A percentile compares a stretch with the other conserved stretches of the same genome.
These are phyloP conservation scores for Prunus armeniaca DNA, from an alignment of 306 rosid species.

Conservation along the genomic window DNA sequence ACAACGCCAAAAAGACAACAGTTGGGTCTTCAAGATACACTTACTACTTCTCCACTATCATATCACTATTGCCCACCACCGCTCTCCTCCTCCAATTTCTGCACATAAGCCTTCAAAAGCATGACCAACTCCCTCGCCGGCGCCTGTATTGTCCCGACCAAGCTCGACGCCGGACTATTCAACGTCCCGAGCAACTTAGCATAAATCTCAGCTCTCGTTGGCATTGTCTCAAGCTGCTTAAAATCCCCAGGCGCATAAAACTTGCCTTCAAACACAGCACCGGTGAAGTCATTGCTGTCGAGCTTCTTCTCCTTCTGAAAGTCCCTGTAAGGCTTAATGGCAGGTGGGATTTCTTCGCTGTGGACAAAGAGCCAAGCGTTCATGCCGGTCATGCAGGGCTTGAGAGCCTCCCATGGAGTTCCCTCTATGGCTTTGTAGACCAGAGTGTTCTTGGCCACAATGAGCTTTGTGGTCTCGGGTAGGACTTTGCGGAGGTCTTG, in stretches of 20 bases:
- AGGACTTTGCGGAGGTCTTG: constrained; percentile 74
- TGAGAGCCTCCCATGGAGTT: constrained; percentile 66
- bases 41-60: not conserved
- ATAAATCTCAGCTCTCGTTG: constrained; percentile 77
- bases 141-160: constrained; percentile 79
- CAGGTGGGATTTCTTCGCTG: constrained; percentile 80
- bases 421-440: constrained; percentile 86
- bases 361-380: constrained; percentile 94
- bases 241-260: constrained; percentile 76
- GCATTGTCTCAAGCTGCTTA: constrained; percentile 65
- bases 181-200: constrained; percentile 67
- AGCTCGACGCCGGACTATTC: constrained; percentile 58
- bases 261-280: constrained; percentile 89
- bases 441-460: constrained; percentile 92
- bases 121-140: constrained; percentile 76
- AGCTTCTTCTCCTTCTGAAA: constrained; percentile 90
- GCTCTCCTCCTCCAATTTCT: constrained; percentile 65
- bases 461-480: constrained; percentile 62
- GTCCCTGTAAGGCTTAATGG: constrained; percentile 76
- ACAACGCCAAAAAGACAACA: not conserved
- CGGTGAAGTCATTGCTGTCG: constrained; percentile 75
- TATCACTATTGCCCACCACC: constrained; percentile 32
- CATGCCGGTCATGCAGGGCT: constrained; percentile 97
- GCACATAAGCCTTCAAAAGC: constrained; percentile 72
- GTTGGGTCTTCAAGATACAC: constrained; percentile 7